Evolutionary conservation across 352 stramenopile genomes (phyloP), one percentile per base, ranked within the genome.

Genomic region (Globisporangium iwayamae): DNA sequence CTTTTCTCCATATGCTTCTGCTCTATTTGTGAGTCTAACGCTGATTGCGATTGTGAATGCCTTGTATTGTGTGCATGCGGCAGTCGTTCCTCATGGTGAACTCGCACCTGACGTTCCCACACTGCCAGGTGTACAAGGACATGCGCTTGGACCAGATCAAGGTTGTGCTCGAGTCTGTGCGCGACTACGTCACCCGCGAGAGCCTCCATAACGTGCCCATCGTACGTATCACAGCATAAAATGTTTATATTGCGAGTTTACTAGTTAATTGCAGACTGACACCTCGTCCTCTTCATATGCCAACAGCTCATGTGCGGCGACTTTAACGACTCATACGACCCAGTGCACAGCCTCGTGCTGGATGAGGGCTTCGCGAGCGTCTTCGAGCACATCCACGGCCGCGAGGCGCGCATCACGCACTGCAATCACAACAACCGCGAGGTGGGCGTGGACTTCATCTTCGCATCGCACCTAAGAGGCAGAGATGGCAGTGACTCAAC

Each of bases 381-480:
- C 45, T 95, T 93, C 51, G 75, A 73, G 18, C 70, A 88, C 30
- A 43, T 91, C 50, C 78, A 95, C 68, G 86, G 86, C 1, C 83
- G 86, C 39, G 86, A 95, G 58, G 86, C 86, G 39, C 71, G 83
- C 25, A 91, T 95, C 66, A 95, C 86, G 48, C 86, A 95, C 71
- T 93, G 85, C 70, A 95, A 95, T 65, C 86, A 95, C 68, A 95
- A 95, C 72, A 95, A 95, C 71, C 78, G 81, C 58, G 84, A 95
- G 63, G 86, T 95, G 43, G 82, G 83, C 46, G 86, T 95, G 30
- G 86, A 95, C 56, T 95, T 95, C 62, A 91, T 95, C 66, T 95
- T 94, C 56, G 80, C 80, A 1, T 79, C 82, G 11, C 73, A 85
- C 47, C 20, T 90, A 25, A 38, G 80, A 32, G 72, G 56, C 18